phyloP scores from a whole-genome alignment of 495 filamentous ascomycete genomes.

The Tetracladium marchalianum region DNA sequence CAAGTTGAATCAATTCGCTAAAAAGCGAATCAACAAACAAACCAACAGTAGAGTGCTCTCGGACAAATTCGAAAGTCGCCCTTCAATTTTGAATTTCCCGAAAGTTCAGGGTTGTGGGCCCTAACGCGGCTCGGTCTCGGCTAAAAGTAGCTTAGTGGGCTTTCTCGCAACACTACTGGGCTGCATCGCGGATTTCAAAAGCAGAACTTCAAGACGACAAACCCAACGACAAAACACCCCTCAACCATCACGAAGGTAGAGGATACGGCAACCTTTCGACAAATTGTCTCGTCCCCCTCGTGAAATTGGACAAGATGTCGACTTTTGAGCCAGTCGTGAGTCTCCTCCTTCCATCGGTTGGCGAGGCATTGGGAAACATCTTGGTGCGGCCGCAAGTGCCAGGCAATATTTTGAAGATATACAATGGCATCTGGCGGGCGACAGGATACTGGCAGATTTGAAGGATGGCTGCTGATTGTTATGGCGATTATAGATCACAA shows the following conservation, averaged over 20 bases:
- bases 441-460: conserved; percentile 1
- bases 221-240: conserved; percentile 19
- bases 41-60: no score
- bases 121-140: conserved; percentile 6
- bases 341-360: conserved; percentile 27
- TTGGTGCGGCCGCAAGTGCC: not conserved
- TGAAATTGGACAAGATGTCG: conserved; percentile 76
- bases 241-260: conserved; percentile 22
- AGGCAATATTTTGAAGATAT: not conserved
- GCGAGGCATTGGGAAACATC: not conserved
- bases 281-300: conserved; percentile 24
- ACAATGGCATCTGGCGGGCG: not conserved
- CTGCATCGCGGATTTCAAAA: conserved; percentile 6
- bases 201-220: conserved; percentile 1
- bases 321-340: conserved; percentile 94
- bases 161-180: not conserved
- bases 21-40: no score
- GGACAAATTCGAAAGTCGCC: no score
- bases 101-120: conserved; percentile 5
- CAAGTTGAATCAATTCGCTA: no score
- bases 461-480: conserved; percentile 9
- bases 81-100: conserved; percentile 1
- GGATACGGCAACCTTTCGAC: conserved; percentile 24
- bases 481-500: conserved; percentile 59
- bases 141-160: conserved; percentile 2